Percentiles rank a stretch among this genome's conserved stretches.
Evolutionary conservation across 352 stramenopile species (phyloP).

Genomic region (Lagenidium sp.): DNA sequence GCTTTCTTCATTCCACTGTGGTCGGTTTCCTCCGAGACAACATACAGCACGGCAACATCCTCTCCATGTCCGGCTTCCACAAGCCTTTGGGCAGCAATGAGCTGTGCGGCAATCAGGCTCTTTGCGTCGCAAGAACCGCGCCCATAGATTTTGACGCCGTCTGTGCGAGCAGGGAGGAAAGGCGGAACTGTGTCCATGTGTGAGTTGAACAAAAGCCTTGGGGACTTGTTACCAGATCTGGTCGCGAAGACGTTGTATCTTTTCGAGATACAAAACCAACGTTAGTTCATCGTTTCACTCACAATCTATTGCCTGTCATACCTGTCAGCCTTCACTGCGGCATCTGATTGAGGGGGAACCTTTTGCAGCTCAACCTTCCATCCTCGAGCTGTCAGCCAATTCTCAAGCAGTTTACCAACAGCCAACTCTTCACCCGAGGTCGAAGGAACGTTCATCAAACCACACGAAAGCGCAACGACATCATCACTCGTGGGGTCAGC

Average conservation of each 20-base stretch:
- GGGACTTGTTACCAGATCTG: slow-evolving; percentile 38
- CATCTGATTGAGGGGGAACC: slow-evolving; percentile 50
- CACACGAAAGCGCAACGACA: slow-evolving; percentile 49
- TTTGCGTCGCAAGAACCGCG: slow-evolving; percentile 81
- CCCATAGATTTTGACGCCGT: slow-evolving; percentile 62
- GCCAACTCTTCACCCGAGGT: slow-evolving; percentile 62
- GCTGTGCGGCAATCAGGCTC: slow-evolving; percentile 72
- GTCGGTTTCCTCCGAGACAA: slow-evolving; percentile 84
- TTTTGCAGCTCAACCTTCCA: slow-evolving; percentile 75
- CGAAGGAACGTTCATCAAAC: slow-evolving; percentile 63
- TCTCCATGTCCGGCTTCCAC: slow-evolving; percentile 39
- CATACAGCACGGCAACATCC: slow-evolving; percentile 72
- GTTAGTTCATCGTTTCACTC: too few relatives aligned
- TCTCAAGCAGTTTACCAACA: slow-evolving; percentile 52
- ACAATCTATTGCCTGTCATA: too few relatives aligned
- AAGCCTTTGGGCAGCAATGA: slow-evolving; percentile 68
- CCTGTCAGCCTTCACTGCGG: slow-evolving; percentile 44
- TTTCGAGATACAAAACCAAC: neutral
- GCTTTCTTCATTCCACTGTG: slow-evolving; percentile 86
- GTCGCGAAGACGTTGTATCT: slow-evolving; percentile 76
- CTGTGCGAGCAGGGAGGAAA: slow-evolving; percentile 51
- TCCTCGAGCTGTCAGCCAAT: slow-evolving; percentile 51
- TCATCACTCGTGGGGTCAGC: slow-evolving; percentile 51
- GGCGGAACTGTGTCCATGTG: slow-evolving; percentile 83
- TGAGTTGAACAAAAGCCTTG: slow-evolving; percentile 74